Evolutionary conservation across 345 rosid species (phyloP), one percentile per base, ranked within the genome.

Genomic region (Bruguiera parviflora): DNA sequence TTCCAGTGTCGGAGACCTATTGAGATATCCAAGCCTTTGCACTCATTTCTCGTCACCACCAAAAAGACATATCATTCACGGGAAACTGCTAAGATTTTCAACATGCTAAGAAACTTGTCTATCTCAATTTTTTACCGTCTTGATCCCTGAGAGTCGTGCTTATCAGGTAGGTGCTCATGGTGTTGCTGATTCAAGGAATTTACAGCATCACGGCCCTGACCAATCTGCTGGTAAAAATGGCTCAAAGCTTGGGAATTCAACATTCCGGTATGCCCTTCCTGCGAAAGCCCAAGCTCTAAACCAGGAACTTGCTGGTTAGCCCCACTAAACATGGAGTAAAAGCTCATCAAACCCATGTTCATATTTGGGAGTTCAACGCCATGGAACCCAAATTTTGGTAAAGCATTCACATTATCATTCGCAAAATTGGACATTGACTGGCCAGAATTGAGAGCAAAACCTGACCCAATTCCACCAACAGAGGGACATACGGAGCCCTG

Each of bases 381-480:
- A 8, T 65, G 71, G 58, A 58, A 64, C 25, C 75, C 79, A 61
- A 58, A 59, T 43, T 70, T 75, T 16, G 72, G 59, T 5, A 68
- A 56, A 29, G 18, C 29, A 58, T 63, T 74, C 20, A 43, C 22
- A n/a, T 31, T 66, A 3, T 70, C 79, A 47, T 25, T 66, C 37
- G 39, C 75, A 46, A 66, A 66, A 65, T 20, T 53, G 9, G 63
- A 24, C 3, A 57, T 47, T 63, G 70, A 63, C 61, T 69, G 73
- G 43, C 68, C 21, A 5, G 69, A 61, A 73, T 67, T 77, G 3
- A 70, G 76, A 60, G 67, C 61, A 65, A 82, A 78, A n/a, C 86
- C 90, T 58, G 80, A 68, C 53, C 85, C 85, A 61, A 69, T 72
- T 68, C 87, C 81, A 55, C 76, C 78, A 49, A 67, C 33, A 68